phyloP scores from a whole-genome alignment of 73 alveolate species.

The Tetrahymena malaccensis region DNA sequence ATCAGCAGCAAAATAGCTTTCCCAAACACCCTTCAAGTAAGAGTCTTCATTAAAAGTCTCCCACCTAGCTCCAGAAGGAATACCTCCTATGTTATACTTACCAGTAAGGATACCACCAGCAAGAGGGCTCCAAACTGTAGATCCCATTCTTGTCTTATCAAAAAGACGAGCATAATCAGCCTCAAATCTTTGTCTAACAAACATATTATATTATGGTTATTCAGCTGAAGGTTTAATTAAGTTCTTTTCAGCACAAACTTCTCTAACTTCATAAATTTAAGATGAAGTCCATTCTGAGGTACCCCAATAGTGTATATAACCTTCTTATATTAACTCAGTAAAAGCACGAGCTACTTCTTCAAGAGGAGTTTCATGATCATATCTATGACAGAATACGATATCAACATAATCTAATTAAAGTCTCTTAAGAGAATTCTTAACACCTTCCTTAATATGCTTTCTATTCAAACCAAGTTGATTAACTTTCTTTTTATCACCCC shows the following conservation, averaged over 20 bases:
- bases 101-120: slow-evolving; percentile 89
- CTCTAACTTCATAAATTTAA: slow-evolving; percentile 64
- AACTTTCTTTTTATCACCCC: slow-evolving; percentile 19
- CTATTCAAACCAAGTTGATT: slow-evolving; percentile 52
- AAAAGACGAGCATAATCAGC: slow-evolving; percentile 66
- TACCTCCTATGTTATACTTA: slow-evolving; percentile 77
- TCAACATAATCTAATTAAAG: slow-evolving; percentile 79
- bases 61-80: slow-evolving; percentile 52
- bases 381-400: slow-evolving; percentile 82
- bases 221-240: slow-evolving; percentile 85
- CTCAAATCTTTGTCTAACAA: slow-evolving; percentile 82
- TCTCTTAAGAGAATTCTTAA: slow-evolving; percentile 68
- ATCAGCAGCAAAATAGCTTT: slow-evolving; percentile 1
- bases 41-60: slow-evolving; percentile 2
- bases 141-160: slow-evolving; percentile 53
- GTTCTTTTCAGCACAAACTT: slow-evolving; percentile 49
- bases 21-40: not conserved
- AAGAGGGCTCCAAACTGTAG: slow-evolving; percentile 88
- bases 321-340: slow-evolving; percentile 74
- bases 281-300: slow-evolving; percentile 92
- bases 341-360: slow-evolving; percentile 86
- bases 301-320: slow-evolving; percentile 95
- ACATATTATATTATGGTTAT: slow-evolving; percentile 81
- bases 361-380: slow-evolving; percentile 77
- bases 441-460: slow-evolving; percentile 82